phyloP scores from a whole-genome alignment of 495 filamentous ascomycete genomes.

The Articulospora tetracladia region DNA sequence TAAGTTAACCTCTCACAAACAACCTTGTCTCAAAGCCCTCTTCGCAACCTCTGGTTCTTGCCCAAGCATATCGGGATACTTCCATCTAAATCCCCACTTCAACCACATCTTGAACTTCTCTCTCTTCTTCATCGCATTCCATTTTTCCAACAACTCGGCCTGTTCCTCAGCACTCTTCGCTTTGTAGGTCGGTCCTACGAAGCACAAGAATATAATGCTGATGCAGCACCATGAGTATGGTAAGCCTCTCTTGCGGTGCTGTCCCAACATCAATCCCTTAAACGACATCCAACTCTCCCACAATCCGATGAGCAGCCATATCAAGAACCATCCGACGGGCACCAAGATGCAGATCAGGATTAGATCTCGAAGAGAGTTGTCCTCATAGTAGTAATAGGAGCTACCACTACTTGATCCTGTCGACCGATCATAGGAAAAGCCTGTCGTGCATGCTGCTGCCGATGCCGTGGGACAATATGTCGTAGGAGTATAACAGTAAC shows the following conservation, averaged over 20 bases:
- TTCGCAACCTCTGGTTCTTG: conserved; percentile 8
- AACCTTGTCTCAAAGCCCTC: conserved; percentile 9
- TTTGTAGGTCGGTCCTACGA: conserved; percentile 34
- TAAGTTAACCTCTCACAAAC: conserved; percentile 1
- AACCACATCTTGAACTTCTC: conserved; percentile 42
- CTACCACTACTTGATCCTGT: not conserved
- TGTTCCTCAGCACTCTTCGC: conserved; percentile 39
- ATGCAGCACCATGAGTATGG: conserved; percentile 45
- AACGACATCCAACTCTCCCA: conserved; percentile 48
- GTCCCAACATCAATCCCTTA: conserved; percentile 47
- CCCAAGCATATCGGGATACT: conserved; percentile 34
- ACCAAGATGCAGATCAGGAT: conserved; percentile 37
- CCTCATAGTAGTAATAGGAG: conserved; percentile 16
- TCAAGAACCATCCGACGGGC: conserved; percentile 23
- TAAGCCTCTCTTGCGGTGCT: conserved; percentile 41
- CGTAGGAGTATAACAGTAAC: conserved; percentile 16
- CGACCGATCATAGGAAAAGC: not conserved
- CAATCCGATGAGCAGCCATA: conserved; percentile 44
- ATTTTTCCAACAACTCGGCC: conserved; percentile 34
- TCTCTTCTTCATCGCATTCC: conserved; percentile 36
- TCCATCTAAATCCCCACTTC: conserved; percentile 45
- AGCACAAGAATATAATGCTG: conserved; percentile 36
- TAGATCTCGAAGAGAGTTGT: conserved; percentile 25
- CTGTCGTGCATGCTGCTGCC: conserved; percentile 19
- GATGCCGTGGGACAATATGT: conserved; percentile 9